Conservation (phyloP, 441 rosid species). For the Populus tomentosa region DNA sequence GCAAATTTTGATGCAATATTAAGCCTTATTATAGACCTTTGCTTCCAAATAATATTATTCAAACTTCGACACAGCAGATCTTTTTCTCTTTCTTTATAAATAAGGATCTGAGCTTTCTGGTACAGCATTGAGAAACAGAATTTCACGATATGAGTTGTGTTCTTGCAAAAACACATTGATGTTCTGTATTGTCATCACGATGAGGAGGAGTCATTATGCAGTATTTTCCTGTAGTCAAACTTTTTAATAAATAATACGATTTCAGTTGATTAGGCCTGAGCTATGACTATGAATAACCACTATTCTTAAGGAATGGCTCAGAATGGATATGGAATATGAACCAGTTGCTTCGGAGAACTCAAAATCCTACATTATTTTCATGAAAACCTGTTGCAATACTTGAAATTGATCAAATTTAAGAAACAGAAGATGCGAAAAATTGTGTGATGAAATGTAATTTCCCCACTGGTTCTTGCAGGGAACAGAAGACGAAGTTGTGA, state of each 20-base stretch:
- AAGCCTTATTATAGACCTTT: neutral
- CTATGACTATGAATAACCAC: neutral
- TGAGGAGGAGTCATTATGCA: neutral
- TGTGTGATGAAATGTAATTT: neutral
- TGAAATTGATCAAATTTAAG: neutral
- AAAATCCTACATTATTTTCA: neutral
- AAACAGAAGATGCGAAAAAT: neutral
- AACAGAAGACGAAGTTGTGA: slow-evolving; percentile 70
- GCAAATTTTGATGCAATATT: neutral
- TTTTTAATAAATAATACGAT: too few species aligned
- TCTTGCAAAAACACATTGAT: neutral
- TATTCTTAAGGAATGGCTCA: neutral
- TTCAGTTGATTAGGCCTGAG: neutral
- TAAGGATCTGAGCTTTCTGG: neutral
- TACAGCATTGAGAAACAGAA: neutral
- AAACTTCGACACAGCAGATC: neutral
- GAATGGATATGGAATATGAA: neutral
- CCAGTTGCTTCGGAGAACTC: neutral
- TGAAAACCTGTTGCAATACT: neutral
- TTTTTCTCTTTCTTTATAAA: too few species aligned
- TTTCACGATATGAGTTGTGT: neutral
- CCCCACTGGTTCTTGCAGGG: slow-evolving; percentile 40
- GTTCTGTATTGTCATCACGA: neutral
- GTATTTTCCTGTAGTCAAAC: neutral
- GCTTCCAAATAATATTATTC: neutral